A percentile compares a stretch with the other conserved stretches of the same genome.
Conservation (phyloP, 805 yeast genomes). For the Wickerhamiella vanderwaltii region DNA sequence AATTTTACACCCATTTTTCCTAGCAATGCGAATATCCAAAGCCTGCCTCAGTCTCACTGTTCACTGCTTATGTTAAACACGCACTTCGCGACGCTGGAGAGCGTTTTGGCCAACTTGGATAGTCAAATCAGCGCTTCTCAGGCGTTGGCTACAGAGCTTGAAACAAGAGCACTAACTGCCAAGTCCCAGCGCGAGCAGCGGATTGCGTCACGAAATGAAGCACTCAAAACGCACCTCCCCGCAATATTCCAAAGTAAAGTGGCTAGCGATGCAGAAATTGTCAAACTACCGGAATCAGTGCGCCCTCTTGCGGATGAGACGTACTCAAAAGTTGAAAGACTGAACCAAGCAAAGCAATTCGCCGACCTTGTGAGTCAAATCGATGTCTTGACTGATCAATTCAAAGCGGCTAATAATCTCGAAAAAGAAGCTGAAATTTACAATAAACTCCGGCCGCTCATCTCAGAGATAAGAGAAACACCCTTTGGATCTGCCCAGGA, state of each 20-base stretch:
- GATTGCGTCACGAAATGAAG: neutral
- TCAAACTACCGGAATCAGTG: neutral
- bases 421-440: neutral
- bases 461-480: neutral
- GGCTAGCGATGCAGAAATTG: conserved; percentile 1
- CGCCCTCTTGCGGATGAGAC: neutral
- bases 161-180: neutral
- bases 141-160: conserved; percentile 5
- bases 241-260: conserved; percentile 1
- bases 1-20: too few relatives aligned
- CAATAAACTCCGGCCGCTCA: conserved; percentile 1
- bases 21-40: too few relatives aligned
- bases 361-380: neutral
- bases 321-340: neutral
- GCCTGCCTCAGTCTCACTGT: too few relatives aligned
- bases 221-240: neutral
- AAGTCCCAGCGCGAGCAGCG: neutral
- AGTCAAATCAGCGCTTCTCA: conserved; percentile 9
- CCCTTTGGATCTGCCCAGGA: neutral
- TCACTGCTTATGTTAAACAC: conserved; percentile 15
- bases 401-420: neutral
- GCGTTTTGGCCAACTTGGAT: conserved; percentile 16
- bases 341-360: conserved; percentile 1
- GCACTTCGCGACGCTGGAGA: conserved; percentile 20
- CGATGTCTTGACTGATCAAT: neutral